phyloP scores from a whole-genome alignment of 257 asterid species.

The Jacaranda mimosifolia region DNA sequence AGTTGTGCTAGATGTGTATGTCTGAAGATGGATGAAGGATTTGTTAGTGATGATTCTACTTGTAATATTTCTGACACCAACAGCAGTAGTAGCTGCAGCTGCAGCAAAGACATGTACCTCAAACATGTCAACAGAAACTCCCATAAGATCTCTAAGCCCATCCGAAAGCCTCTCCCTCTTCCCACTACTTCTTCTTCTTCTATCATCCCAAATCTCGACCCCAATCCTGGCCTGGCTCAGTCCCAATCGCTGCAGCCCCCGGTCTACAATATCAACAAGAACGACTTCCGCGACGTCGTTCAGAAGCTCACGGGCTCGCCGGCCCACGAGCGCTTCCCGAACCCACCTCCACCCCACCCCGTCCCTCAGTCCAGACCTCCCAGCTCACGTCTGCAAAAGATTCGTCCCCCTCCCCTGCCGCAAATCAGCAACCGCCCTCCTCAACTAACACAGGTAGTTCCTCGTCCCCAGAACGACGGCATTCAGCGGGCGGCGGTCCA shows the following conservation, averaged over 20 bases:
- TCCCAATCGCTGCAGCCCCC: conserved; percentile 75
- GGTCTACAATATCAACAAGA: conserved; percentile 84
- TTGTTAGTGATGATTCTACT: conserved; percentile 35
- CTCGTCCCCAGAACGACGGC: conserved; percentile 33
- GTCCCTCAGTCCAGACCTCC: conserved; percentile 59
- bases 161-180: conserved; percentile 45
- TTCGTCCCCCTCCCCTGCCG: conserved; percentile 89
- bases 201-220: conserved; percentile 34
- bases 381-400: conserved; percentile 85
- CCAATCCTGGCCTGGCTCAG: conserved; percentile 35
- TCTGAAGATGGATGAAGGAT: conserved; percentile 42
- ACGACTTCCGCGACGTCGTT: conserved; percentile 86
- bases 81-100: conserved; percentile 29
- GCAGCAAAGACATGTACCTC: conserved; percentile 39
- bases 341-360: conserved; percentile 54
- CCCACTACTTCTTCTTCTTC: background rate
- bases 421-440: conserved; percentile 72
- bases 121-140: conserved; percentile 49
- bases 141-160: conserved; percentile 50
- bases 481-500: conserved; percentile 52
- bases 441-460: conserved; percentile 33
- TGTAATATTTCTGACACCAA: conserved; percentile 11
- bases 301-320: conserved; percentile 93
- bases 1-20: conserved; percentile 19
- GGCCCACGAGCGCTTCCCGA: conserved; percentile 64